Evolutionary conservation across 1,284 basidiomycete genomes (phyloP), one percentile per base, ranked within the genome.

Genomic region (Heliocybe sulcata): DNA sequence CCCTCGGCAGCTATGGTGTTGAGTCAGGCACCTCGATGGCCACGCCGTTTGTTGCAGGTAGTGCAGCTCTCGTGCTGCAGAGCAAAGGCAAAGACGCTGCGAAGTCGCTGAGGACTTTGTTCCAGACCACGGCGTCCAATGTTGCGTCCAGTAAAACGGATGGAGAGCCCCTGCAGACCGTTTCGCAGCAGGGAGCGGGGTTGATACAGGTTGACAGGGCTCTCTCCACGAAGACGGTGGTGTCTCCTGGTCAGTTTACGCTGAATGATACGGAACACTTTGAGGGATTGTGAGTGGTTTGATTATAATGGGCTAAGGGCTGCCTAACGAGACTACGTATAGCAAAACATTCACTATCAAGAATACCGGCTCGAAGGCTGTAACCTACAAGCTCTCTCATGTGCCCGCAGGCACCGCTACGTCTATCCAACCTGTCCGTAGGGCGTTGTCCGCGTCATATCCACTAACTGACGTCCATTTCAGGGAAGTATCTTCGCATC

Each of bases 221-320:
- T 0, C 69, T 89, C 51, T 74, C 79, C 58, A 71, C 77, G 2
- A 76, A 73, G 10, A 81, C 83, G 2, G 61, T 77, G 22, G 70
- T 90, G 31, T 76, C 75, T 2, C 85, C 83, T 2, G 74, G 79
- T 3, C 77, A 84, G 64, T 68, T 90, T 23, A 67, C 82, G 56
- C 69, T 89, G 53, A 92, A 90, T 65, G 87, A 90, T 66, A 90
- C 87, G 1, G 76, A 79, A 0, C 69, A 86, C 64, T 80, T 82
- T 63, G 66, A 71, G 53, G 38, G 38, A 16, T 42, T 42, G 38
- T 42, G 38, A 42, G 38, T 42, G 16, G 8, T 27, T 52, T 62
- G 68, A 52, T 53, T 62, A 69, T 83, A 69, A 65, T 73, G n/a
- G 33, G n/a, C n/a, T n/a, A 45, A 59, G 14, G 45, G 35, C 58